A percentile compares a stretch with the other conserved stretches of the same genome.
These are phyloP conservation scores for Neovahlkampfia damariscottae DNA, from an alignment of 78 protist species.

Conservation along the genomic window DNA sequence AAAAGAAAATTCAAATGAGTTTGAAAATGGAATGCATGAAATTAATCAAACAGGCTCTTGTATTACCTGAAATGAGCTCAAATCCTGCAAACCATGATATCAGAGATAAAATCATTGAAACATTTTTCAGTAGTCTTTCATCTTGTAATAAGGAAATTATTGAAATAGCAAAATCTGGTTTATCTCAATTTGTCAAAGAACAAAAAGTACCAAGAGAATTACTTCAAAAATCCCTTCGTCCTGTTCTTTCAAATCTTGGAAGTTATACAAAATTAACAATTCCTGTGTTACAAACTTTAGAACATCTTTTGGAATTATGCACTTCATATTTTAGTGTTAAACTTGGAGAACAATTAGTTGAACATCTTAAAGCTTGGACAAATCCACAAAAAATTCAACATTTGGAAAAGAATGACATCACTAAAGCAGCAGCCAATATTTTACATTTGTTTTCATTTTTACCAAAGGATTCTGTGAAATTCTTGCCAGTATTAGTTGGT, in stretches of 20 bases:
- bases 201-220: conserved; percentile 45
- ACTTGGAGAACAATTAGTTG: conserved; percentile 75
- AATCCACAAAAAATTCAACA: conserved; percentile 36
- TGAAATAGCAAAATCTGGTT: conserved; percentile 23
- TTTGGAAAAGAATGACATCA: conserved; percentile 19
- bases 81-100: conserved; percentile 24
- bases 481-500: conserved; percentile 38
- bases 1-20: neutral
- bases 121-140: conserved; percentile 42
- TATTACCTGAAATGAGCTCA: conserved; percentile 16
- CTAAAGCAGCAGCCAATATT: conserved; percentile 51
- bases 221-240: conserved; percentile 65
- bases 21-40: conserved; percentile 20
- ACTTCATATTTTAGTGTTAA: conserved; percentile 64
- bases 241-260: conserved; percentile 62
- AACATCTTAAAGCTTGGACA: conserved; percentile 56
- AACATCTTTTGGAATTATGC: conserved; percentile 60
- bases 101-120: conserved; percentile 33
- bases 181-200: conserved; percentile 10
- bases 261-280: conserved; percentile 52
- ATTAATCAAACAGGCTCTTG: conserved; percentile 25
- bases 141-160: conserved; percentile 31
- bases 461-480: conserved; percentile 56
- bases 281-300: conserved; percentile 64
- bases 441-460: conserved; percentile 69